Conservation (phyloP, 139 green algal species). For the Chlorella sp. region DNA sequence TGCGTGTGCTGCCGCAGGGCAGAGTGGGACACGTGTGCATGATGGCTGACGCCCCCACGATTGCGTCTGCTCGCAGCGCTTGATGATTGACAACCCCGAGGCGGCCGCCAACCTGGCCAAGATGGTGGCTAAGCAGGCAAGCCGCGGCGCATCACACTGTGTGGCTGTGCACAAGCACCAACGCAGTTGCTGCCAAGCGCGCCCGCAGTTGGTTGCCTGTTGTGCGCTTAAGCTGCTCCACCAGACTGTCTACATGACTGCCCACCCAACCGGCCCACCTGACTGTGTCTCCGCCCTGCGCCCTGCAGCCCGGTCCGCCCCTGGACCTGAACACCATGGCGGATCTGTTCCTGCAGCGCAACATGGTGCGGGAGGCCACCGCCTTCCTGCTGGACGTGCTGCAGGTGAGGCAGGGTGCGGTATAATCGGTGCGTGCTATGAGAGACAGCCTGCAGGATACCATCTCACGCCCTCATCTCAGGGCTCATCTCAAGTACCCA, state of each 20-base stretch:
- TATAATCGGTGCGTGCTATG: too few relatives aligned
- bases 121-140: constrained; percentile 87
- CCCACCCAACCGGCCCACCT: background rate
- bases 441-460: too few relatives aligned
- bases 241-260: background rate
- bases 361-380: constrained; percentile 92
- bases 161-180: too few relatives aligned
- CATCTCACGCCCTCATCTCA: too few relatives aligned
- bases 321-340: constrained; percentile 95
- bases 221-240: background rate
- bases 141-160: too few relatives aligned
- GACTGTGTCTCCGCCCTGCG: too few relatives aligned
- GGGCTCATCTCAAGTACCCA: background rate
- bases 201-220: too few relatives aligned
- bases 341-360: constrained; percentile 97
- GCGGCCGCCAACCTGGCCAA: constrained; percentile 95
- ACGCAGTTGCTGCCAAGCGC: too few relatives aligned
- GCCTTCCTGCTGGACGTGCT: constrained; percentile 98
- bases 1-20: constrained; percentile 15
- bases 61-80: constrained; percentile 50
- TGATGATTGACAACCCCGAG: constrained; percentile 95
- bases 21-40: too few relatives aligned
- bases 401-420: constrained; percentile 36
- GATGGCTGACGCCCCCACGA: too few relatives aligned
- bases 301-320: constrained; percentile 59